Evolutionary conservation across 768 basidiomycete genomes (phyloP), one percentile per base, ranked within the genome.

Genomic region (Jaapia argillacea): DNA sequence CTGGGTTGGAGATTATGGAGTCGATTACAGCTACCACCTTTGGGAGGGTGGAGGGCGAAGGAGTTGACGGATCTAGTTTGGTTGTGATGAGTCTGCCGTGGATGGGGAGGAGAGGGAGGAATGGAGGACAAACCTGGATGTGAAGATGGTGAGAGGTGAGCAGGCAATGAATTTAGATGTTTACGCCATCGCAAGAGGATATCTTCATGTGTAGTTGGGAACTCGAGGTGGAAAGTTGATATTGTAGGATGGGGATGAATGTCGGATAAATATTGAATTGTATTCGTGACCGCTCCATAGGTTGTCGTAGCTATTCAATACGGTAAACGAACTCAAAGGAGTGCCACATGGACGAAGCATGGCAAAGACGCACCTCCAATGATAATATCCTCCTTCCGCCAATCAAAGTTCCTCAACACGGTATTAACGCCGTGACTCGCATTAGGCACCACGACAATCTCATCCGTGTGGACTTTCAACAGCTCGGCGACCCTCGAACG

Each of bases 11-110:
- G 3, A 65, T 59, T 38, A 91, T 81, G 24, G 67, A 61, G 55
- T 91, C 89, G 7, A 90, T 74, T 27, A 90, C 56, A 0, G 79
- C 78, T 18, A 88, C 65, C 4, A 85, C 68, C 57, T 78, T 75
- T 50, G 66, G 59, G 47, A 2, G 54, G 48, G 1, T 45, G 44
- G 3, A 54, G 47, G 27, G 52, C 42, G 12, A 43, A 23, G 41
- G 48, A 52, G 28, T 55, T 39, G 36, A 40, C 33, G 20, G 26
- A 36, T 38, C 21, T 46, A 41, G 25, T 51, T n/a, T n/a, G n/a
- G n/a, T n/a, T n/a, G n/a, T n/a, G n/a, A n/a, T n/a, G n/a, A n/a
- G n/a, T n/a, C n/a, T n/a, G n/a, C n/a, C n/a, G n/a, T n/a, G n/a
- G n/a, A n/a, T n/a, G n/a, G n/a, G n/a, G n/a, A n/a, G n/a, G n/a